Evolutionary conservation across 352 stramenopile species (phyloP), one percentile per base, ranked within the genome.

Genomic region (Lagenidium giganteum): DNA sequence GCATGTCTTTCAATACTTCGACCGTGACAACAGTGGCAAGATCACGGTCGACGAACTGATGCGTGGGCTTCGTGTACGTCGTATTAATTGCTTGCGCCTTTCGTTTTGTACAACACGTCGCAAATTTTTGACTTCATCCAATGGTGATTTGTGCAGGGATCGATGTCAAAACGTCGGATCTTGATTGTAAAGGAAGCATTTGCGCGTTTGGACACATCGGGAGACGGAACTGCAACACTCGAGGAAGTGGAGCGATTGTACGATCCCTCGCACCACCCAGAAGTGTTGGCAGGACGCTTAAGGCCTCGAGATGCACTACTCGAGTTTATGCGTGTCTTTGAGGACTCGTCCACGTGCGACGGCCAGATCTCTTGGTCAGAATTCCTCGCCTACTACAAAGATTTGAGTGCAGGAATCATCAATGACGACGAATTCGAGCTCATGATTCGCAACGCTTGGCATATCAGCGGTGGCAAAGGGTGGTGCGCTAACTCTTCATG

Each of bases 1-100:
- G 22, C 57, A 56, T 17, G 52, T 64, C 1, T 88, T 93, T 36
- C 49, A 61, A 3, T 69, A 60, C 47, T 92, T 94, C 21, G 86
- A 96, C 53, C 35, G 54, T 24, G 79, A 95, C 47, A 39, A 69
- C 32, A 86, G 73, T 39, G 84, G 83, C 14, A 70, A 63, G 17
- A 81, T 96, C 43, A 85, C 73, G 6, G 63, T 88, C 28, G 66
- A 90, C 20, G 87, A 96, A 47, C 82, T 96, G 24, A 60, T 96
- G 36, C 66, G 81, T 17, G 83, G 71, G 5, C 54, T 96, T 14
- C 59, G 81, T 21, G 80, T 79, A 51, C 39, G 48, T 56, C n/a
- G n/a, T n/a, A n/a, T n/a, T n/a, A n/a, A n/a, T n/a, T n/a, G n/a
- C n/a, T n/a, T n/a, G n/a, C n/a, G n/a, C n/a, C n/a, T n/a, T n/a